Conservation (phyloP, 2,329 filamentous ascomycete genomes). For the Xylaria sp. region DNA sequence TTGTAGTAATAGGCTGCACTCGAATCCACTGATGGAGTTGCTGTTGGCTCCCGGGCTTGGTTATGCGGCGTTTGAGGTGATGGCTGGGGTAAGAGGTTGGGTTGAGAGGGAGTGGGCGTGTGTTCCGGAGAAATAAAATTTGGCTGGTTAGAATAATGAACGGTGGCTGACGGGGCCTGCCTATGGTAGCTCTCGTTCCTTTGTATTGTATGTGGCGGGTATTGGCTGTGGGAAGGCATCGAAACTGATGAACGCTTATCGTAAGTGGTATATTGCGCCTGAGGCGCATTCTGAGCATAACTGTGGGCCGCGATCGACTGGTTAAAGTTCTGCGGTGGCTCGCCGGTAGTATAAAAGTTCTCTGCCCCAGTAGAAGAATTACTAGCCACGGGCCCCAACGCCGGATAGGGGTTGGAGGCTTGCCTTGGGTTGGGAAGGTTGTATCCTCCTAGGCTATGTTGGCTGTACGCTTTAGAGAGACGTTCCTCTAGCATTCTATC, state of each 20-base stretch:
- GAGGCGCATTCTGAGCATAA: constrained; percentile 54
- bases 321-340: constrained; percentile 55
- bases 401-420: constrained; percentile 71
- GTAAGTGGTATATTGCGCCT: constrained; percentile 53
- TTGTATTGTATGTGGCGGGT: constrained; percentile 53
- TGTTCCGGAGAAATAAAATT: constrained; percentile 43
- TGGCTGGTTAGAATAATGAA: constrained; percentile 45
- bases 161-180: constrained; percentile 46
- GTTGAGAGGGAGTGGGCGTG: constrained; percentile 31
- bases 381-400: constrained; percentile 62
- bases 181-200: constrained; percentile 58
- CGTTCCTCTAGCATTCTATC: constrained; percentile 97
- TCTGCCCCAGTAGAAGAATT: constrained; percentile 65
- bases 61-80: constrained; percentile 39
- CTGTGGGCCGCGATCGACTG: constrained; percentile 57
- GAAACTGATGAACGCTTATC: constrained; percentile 49
- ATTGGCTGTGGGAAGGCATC: constrained; percentile 50
- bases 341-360: constrained; percentile 80
- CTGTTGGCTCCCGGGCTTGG: constrained; percentile 40
- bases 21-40: constrained; percentile 53
- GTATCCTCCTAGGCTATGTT: constrained; percentile 74
- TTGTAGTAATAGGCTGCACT: constrained; percentile 65
- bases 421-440: constrained; percentile 58
- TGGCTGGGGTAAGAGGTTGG: constrained; percentile 39
- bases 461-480: constrained; percentile 88